Evolutionary conservation across 2,329 filamentous ascomycete species (phyloP).

Genomic region (Epichloe hybrida): DNA sequence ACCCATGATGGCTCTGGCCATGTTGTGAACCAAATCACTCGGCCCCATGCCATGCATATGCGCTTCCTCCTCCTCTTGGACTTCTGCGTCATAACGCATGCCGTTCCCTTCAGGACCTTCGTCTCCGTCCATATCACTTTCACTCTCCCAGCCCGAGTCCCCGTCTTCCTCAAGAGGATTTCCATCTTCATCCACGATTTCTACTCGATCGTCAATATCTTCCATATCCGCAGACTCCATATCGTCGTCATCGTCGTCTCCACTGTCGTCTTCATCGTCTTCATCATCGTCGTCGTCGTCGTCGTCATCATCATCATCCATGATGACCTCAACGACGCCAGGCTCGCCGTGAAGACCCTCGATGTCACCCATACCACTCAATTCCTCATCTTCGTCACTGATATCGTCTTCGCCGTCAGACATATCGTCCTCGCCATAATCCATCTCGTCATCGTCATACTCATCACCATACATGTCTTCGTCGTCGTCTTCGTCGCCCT

Average conservation of each 20-base stretch:
- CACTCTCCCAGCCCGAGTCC: constrained; percentile 47
- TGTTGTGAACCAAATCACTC: constrained; percentile 33
- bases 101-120: constrained; percentile 39
- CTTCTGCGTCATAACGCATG: constrained; percentile 40
- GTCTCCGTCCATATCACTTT: constrained; percentile 42
- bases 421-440: constrained; percentile 71
- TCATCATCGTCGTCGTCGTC: constrained; percentile 45
- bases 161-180: constrained; percentile 46
- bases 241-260: constrained; percentile 38
- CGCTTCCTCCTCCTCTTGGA: constrained; percentile 41
- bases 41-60: constrained; percentile 32
- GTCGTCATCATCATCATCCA: constrained; percentile 47
- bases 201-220: constrained; percentile 37
- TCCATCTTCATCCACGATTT: constrained; percentile 52
- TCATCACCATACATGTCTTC: constrained; percentile 91
- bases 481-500: constrained; percentile 59
- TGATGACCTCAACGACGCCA: constrained; percentile 59
- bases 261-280: constrained; percentile 50
- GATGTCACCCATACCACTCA: constrained; percentile 73
- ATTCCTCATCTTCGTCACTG: constrained; percentile 78
- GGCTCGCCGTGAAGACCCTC: constrained; percentile 57
- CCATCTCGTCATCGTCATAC: constrained; percentile 85
- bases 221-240: constrained; percentile 31
- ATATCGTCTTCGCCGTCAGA: constrained; percentile 75
- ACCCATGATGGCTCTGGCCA: constrained; percentile 41